Percentiles rank a stretch among this genome's conserved stretches.
phyloP scores from a whole-genome alignment of 176 grass and related monocot genomes.

The Thalia dealbata region DNA sequence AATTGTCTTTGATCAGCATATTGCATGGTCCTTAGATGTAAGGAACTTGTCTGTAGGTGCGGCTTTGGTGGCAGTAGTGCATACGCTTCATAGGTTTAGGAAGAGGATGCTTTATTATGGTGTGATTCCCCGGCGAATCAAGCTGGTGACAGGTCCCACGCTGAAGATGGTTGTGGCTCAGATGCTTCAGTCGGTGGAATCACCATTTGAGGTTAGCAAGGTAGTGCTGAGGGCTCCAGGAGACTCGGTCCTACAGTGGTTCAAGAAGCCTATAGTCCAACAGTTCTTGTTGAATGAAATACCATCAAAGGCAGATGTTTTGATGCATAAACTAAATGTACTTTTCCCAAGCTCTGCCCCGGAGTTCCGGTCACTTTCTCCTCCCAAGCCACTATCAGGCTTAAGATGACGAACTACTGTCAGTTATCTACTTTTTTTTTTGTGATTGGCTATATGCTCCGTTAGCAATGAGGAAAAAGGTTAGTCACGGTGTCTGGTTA shows the following conservation, averaged over 20 bases:
- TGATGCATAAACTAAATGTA: constrained; percentile 93
- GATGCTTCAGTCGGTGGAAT: constrained; percentile 57
- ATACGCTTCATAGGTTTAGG: constrained; percentile 84
- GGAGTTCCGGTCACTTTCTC: constrained; percentile 49
- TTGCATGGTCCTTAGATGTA: constrained; percentile 85
- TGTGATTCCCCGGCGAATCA: constrained; percentile 72
- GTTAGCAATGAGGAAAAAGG: not conserved
- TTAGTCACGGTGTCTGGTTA: not conserved
- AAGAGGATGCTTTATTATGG: constrained; percentile 96
- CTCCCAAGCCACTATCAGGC: constrained; percentile 49
- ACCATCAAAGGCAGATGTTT: constrained; percentile 73
- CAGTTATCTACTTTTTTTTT: not conserved
- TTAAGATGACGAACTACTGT: constrained; percentile 30
- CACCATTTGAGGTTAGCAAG: constrained; percentile 83
- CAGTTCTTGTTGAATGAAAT: constrained; percentile 96
- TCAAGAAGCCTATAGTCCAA: constrained; percentile 94
- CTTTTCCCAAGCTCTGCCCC: constrained; percentile 80
- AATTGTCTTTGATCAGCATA: constrained; percentile 92
- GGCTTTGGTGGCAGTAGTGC: constrained; percentile 52
- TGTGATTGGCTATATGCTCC: constrained; percentile 2
- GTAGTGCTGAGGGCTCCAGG: constrained; percentile 73
- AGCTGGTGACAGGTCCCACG: constrained; percentile 74
- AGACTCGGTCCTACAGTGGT: constrained; percentile 72
- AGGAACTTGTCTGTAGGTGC: constrained; percentile 64
- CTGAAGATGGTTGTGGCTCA: constrained; percentile 86